phyloP scores from a whole-genome alignment of 768 basidiomycete species.

The Candolleomyces aberdarensis region DNA sequence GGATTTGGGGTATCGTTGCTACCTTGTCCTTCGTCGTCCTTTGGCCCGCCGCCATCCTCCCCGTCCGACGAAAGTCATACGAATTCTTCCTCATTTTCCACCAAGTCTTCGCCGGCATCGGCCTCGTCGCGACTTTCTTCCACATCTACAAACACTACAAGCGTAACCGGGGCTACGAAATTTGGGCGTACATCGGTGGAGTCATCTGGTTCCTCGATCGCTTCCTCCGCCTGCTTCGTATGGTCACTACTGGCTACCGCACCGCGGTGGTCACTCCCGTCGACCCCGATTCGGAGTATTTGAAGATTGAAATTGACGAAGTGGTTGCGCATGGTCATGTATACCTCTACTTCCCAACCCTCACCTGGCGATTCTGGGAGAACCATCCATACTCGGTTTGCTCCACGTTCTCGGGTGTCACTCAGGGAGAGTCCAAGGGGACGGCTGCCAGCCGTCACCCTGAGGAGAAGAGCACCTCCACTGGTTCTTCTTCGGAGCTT shows the following conservation, averaged over 20 bases:
- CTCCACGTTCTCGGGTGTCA: neutral
- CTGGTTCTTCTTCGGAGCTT: neutral
- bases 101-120: slow-evolving; percentile 29
- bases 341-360: slow-evolving; percentile 7
- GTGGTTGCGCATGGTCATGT: slow-evolving; percentile 4
- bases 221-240: neutral
- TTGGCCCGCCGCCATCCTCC: slow-evolving; percentile 41
- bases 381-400: slow-evolving; percentile 9
- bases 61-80: slow-evolving; percentile 42
- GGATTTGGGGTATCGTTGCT: slow-evolving; percentile 10
- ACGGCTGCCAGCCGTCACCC: neutral
- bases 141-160: slow-evolving; percentile 6
- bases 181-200: slow-evolving; percentile 8
- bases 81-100: slow-evolving; percentile 54
- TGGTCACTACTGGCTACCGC: slow-evolving; percentile 2
- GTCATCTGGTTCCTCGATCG: slow-evolving; percentile 6
- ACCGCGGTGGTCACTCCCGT: slow-evolving; percentile 5
- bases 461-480: neutral
- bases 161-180: slow-evolving; percentile 11
- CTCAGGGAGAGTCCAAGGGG: neutral
- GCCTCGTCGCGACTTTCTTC: slow-evolving; percentile 7
- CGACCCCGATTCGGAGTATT: slow-evolving; percentile 4
- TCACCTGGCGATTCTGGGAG: slow-evolving; percentile 8
- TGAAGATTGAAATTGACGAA: slow-evolving; percentile 7
- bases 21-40: slow-evolving; percentile 10